Percentiles rank a stretch among this genome's conserved stretches.
Conservation (phyloP, 148 eudicot genomes). For the Dianthus caryophyllus region DNA sequence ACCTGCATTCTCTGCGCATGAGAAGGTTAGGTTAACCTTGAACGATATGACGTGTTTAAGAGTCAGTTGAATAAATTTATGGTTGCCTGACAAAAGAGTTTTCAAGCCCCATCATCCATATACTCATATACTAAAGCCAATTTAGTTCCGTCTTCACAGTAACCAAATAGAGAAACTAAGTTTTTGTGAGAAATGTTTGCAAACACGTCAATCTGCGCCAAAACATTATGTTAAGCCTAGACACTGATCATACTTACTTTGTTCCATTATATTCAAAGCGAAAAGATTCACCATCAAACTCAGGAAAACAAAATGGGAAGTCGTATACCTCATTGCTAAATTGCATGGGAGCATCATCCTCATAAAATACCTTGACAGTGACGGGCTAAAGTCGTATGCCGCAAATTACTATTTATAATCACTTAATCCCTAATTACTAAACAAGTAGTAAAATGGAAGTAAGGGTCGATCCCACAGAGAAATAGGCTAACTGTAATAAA, state of each 20-base stretch:
- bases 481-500: no score
- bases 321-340: slow-evolving; percentile 32
- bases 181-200: slow-evolving; percentile 37
- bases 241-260: no score
- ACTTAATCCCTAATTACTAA: no score
- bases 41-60: background rate
- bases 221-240: background rate
- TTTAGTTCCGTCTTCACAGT: slow-evolving; percentile 35
- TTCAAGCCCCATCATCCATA: slow-evolving; percentile 42
- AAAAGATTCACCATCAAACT: no score
- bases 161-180: slow-evolving; percentile 41
- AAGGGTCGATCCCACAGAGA: no score
- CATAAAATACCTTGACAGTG: slow-evolving; percentile 42
- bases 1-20: slow-evolving; percentile 13
- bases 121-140: slow-evolving; percentile 46
- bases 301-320: no score
- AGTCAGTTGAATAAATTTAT: background rate
- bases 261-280: background rate
- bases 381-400: no score
- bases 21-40: background rate
- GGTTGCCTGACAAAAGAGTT: slow-evolving; percentile 33
- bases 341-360: slow-evolving; percentile 30
- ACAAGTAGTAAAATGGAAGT: no score
- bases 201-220: slow-evolving; percentile 32
- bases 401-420: no score